Base-by-base conservation (phyloP, 371 early-diverging fungal species). In the Amoeboaphelidium protococcarum region DNA sequence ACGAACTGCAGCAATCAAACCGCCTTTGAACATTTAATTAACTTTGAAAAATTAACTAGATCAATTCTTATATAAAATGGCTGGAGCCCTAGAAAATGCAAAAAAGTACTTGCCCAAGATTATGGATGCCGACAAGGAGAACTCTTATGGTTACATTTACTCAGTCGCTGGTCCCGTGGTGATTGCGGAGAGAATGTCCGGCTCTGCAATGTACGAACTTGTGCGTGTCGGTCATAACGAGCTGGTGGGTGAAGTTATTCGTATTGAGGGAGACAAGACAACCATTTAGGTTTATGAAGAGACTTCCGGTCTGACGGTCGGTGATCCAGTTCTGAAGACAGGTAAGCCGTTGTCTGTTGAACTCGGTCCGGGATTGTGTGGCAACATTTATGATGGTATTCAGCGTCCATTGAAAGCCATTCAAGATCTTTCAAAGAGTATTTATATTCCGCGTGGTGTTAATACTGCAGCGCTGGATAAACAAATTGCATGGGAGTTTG, bases 211-310 rank as follows among this genome's bases (percentile, higher is more conserved):
- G 98, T 82, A 83, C 69, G 99, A 99, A 69, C 69, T 99, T 66
- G 98, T 97, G 66, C 92, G 96, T 59, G 99, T 99, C 23, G 99
- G 99, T 47, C 82, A 90, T 62, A 67, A 74, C 55, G 94, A 90
- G 52, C 73, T 99, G 47, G 82, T 97, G 27, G 99, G 99, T 52
- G 99, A 99, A 69, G 97, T 99, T 54, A 99, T 99, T 62, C 86
- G 92, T 67, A 89, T 99, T 50, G 98, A 98, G 43, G 81, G 82
- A 50, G 95, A 97, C 64, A 94, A 89, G 66, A 86, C 89, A 19
- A 98, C 99, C 24, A 85, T 99, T 52, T 99, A 99, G 67, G 99
- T 99, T 21, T 99, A 99, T 73, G 99, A 99, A 63, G 99, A 99
- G 66, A 99, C 99, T 47, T 76, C 91, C 47, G 99, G 99, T 58